Evolutionary conservation across 805 yeast genomes (phyloP).

Genomic region (Ogataea paradorogensis): DNA sequence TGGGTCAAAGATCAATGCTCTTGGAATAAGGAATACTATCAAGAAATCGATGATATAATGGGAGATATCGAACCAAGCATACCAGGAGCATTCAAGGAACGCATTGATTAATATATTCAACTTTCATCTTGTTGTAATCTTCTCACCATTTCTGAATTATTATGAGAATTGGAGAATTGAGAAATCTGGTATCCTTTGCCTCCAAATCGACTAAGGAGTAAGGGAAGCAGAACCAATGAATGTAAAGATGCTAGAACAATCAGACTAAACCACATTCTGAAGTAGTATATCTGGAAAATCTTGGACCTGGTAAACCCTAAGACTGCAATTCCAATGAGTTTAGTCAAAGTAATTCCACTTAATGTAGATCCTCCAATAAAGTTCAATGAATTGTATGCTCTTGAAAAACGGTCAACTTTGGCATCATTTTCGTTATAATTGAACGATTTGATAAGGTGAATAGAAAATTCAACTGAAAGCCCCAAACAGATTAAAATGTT

Average conservation of each 20-base stretch:
- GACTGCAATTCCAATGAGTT: conserved; percentile 81
- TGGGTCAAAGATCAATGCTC: conserved; percentile 19
- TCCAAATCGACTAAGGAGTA: conserved; percentile 62
- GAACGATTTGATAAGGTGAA: conserved; percentile 81
- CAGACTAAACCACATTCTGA: conserved; percentile 89
- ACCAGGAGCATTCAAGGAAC: conserved; percentile 16
- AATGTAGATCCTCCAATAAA: conserved; percentile 89
- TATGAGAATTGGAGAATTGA: conserved; percentile 15
- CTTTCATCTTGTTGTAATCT: conserved; percentile 15
- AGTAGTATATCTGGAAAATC: conserved; percentile 88
- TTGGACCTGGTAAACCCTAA: conserved; percentile 83
- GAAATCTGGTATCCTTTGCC: conserved; percentile 46
- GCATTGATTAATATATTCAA: conserved; percentile 1
- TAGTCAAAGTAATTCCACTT: conserved; percentile 87
- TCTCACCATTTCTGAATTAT: conserved; percentile 26
- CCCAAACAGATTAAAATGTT: conserved; percentile 92
- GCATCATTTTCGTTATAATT: conserved; percentile 32
- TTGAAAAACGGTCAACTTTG: conserved; percentile 21
- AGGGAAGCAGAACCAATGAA: conserved; percentile 75
- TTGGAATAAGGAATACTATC: conserved; percentile 19
- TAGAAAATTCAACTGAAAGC: conserved; percentile 87
- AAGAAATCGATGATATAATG: conserved; percentile 15
- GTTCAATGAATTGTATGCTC: conserved; percentile 58
- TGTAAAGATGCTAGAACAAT: conserved; percentile 77
- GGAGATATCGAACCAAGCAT: conserved; percentile 14